phyloP scores from a whole-genome alignment of 1,284 basidiomycete genomes.

The Nidula niveotomentosa region DNA sequence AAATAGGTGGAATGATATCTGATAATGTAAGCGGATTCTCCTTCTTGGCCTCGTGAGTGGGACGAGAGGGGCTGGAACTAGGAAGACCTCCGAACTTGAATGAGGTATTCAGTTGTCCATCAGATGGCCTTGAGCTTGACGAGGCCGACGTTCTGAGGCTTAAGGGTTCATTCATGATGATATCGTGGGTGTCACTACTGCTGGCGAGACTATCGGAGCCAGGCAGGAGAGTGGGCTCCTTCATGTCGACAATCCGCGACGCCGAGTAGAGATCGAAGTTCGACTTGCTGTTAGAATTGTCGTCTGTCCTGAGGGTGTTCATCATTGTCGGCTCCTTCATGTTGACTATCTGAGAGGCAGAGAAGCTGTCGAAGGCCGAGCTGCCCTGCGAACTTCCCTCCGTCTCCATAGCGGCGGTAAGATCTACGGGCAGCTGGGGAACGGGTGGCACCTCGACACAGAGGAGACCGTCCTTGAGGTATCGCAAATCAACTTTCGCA shows the following conservation, averaged over 20 bases:
- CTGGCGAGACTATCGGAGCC: conserved; percentile 30
- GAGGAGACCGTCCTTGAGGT: conserved; percentile 33
- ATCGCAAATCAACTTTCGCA: conserved; percentile 57
- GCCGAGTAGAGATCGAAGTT: conserved; percentile 16
- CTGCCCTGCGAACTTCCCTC: conserved; percentile 11
- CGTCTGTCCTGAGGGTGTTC: not conserved
- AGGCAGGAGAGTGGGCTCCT: conserved; percentile 29
- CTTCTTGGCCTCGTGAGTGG: too few relatives aligned
- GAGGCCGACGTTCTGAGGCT: conserved; percentile 28
- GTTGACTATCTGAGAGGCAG: too few relatives aligned
- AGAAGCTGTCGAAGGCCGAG: conserved; percentile 10
- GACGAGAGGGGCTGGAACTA: conserved; percentile 16
- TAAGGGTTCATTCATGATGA: conserved; percentile 20
- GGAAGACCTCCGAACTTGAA: conserved; percentile 73
- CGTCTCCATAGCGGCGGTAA: conserved; percentile 7
- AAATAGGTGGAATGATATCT: conserved; percentile 70
- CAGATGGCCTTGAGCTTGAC: conserved; percentile 47
- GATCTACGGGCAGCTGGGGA: conserved; percentile 29
- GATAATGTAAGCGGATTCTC: conserved; percentile 54
- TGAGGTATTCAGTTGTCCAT: conserved; percentile 63
- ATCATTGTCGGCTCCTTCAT: too few relatives aligned
- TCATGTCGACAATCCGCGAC: conserved; percentile 21
- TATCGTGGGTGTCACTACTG: conserved; percentile 12
- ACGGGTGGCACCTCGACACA: conserved; percentile 46
- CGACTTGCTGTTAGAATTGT: conserved; percentile 12